Evolutionary conservation across 1,139 yeast species (phyloP).

Genomic region (Hansenula lynferdii): DNA sequence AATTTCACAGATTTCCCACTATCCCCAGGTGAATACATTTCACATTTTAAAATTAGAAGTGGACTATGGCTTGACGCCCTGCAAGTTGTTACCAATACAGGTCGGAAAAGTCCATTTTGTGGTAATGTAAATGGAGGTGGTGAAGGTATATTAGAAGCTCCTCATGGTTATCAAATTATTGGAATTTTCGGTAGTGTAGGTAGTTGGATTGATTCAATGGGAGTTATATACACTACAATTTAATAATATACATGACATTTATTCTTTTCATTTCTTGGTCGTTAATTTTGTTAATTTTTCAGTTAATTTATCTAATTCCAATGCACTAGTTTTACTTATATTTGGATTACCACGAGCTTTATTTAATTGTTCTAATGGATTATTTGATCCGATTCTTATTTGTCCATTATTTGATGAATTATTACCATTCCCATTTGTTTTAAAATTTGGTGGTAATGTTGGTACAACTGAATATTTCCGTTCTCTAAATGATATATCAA

Average conservation of each 20-base stretch:
- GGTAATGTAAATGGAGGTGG: constrained; percentile 74
- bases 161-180: constrained; percentile 49
- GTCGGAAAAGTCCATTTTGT: constrained; percentile 45
- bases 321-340: constrained; percentile 2
- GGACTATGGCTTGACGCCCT: constrained; percentile 92
- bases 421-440: not conserved
- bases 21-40: constrained; percentile 51
- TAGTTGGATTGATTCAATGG: constrained; percentile 70
- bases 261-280: too few relatives aligned
- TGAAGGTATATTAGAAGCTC: constrained; percentile 51
- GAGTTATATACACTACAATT: constrained; percentile 33
- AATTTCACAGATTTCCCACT: constrained; percentile 54
- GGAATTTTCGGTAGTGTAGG: constrained; percentile 69
- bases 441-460: constrained; percentile 37
- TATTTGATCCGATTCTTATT: not conserved
- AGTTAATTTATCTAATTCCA: constrained; percentile 27
- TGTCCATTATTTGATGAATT: too few relatives aligned
- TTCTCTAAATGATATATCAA: constrained; percentile 61
- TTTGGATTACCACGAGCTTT: constrained; percentile 16
- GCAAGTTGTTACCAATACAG: constrained; percentile 54
- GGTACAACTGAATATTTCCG: constrained; percentile 70
- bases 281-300: constrained; percentile 23
- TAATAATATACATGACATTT: too few relatives aligned
- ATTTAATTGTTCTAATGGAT: constrained; percentile 12
- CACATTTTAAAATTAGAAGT: constrained; percentile 57